phyloP scores from a whole-genome alignment of 2,329 filamentous ascomycete species.

The Colletotrichum sp. region DNA sequence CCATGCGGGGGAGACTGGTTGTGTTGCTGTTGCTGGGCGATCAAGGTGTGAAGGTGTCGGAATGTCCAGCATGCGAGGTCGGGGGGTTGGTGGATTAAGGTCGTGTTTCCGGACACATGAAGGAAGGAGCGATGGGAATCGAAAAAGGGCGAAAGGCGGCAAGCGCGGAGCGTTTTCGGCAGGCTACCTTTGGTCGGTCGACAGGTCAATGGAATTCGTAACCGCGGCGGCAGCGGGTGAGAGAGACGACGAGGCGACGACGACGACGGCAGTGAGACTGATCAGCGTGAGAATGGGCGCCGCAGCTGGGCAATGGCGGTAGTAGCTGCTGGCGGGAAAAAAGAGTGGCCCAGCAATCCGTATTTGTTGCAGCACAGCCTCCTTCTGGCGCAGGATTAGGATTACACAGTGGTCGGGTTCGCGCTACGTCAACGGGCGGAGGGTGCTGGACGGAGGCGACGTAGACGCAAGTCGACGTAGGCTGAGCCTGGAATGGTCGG shows the following conservation, averaged over 20 bases:
- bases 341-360: constrained; percentile 20
- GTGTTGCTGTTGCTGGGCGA: constrained; percentile 23
- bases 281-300: neutral
- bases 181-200: constrained; percentile 5
- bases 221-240: neutral
- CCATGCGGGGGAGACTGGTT: constrained; percentile 58
- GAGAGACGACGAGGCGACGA: neutral
- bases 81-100: neutral
- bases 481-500: neutral
- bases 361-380: constrained; percentile 30
- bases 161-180: neutral
- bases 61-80: constrained; percentile 34
- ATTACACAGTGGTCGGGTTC: constrained; percentile 18
- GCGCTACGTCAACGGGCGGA: constrained; percentile 20
- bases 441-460: neutral
- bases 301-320: neutral
- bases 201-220: neutral
- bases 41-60: constrained; percentile 29
- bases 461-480: neutral
- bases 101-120: constrained; percentile 11
- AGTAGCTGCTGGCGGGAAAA: constrained; percentile 12
- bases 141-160: neutral
- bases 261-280: neutral
- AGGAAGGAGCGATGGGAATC: constrained; percentile 9
- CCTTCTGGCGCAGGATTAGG: constrained; percentile 27